Base-by-base conservation (phyloP, 805 yeast species). In the Metschnikowia sp. region DNA sequence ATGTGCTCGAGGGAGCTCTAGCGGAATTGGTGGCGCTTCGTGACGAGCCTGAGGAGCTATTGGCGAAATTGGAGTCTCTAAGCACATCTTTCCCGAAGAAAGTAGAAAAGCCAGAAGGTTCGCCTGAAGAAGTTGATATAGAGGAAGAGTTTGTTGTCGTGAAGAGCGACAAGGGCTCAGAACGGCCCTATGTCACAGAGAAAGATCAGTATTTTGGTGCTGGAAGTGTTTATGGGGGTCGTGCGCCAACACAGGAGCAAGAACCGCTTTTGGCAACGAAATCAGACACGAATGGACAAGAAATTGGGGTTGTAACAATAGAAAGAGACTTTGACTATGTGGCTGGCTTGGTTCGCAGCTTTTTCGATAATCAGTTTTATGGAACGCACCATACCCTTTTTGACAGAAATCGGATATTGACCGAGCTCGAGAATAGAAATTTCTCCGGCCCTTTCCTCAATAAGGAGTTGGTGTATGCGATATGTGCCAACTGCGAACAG, bases 161-260 rank as follows among this genome's bases (percentile, higher is more conserved):
- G 10, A 50, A 50, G 15, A 44, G 38, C 11, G 49, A 40, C n/a
- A 1, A 22, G 26, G 26, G 32, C 29, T 15, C 42, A 18, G 40
- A 35, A n/a, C 13, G 35, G 32, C 44, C 53, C 4, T 42, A 44
- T n/a, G 39, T 46, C 6, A 50, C 47, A 28, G 42, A 48, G 19
- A 45, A 47, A 2, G 42, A 47, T 36, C 50, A 47, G 35, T 55
- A 49, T 26, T 55, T 51, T 36, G 59, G 59, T 11, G 56, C 59
- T 6, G 59, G 59, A 13, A 51, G 54, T 28, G 53, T 55, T 10
- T 55, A 42, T 38, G 51, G 52, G 32, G 44, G 36, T 36, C 26
- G 48, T 3, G 45, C 45, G 2, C 44, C 48, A 6, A 36, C 48
- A 8, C 48, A 45, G 31, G 37, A 15, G 34, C 48, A 26, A 26